Conservation (phyloP, 768 basidiomycete genomes). For the Pulveroboletus sp. region DNA sequence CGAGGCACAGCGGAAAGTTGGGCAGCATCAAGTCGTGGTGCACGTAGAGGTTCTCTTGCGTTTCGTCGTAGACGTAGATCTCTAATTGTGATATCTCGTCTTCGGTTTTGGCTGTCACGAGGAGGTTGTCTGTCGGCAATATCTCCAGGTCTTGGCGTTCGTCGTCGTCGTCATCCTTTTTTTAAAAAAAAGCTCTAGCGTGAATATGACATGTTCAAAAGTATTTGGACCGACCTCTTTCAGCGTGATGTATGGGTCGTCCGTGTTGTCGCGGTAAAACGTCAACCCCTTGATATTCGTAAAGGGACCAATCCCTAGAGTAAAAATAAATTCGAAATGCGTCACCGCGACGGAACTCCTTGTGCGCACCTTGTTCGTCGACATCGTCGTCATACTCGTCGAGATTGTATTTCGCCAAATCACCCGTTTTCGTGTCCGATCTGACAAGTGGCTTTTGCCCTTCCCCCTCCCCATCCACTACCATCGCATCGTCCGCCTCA, state of each 20-base stretch:
- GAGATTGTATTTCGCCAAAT: conserved; percentile 83
- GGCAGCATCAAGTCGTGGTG: conserved; percentile 99
- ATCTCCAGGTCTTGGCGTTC: conserved; percentile 91
- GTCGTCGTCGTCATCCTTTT: conserved; percentile 56
- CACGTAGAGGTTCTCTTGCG: conserved; percentile 86
- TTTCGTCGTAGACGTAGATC: conserved; percentile 74
- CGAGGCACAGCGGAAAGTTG: conserved; percentile 95
- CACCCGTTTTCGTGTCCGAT: conserved; percentile 46
- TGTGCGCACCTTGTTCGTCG: conserved; percentile 30
- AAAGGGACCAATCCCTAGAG: conserved; percentile 72
- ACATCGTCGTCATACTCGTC: conserved; percentile 90
- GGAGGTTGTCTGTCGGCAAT: conserved; percentile 85
- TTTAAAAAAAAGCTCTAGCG: conserved; percentile 3
- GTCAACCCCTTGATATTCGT: conserved; percentile 94
- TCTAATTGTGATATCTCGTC: conserved; percentile 96
- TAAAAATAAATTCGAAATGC: not conserved
- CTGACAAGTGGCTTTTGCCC: conserved; percentile 14
- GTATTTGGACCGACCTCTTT: conserved; percentile 67
- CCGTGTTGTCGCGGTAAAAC: conserved; percentile 86
- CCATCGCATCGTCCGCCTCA: conserved; percentile 62
- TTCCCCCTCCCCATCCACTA: conserved; percentile 42
- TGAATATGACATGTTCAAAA: not conserved
- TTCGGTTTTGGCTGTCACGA: conserved; percentile 92
- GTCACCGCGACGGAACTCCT: not conserved
- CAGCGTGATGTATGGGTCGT: conserved; percentile 95